A percentile compares a stretch with the other conserved stretches of the same genome.
These are phyloP conservation scores for Verticillium albo-atrum DNA, from an alignment of 2,329 filamentous ascomycete genomes.

Conservation along the genomic window DNA sequence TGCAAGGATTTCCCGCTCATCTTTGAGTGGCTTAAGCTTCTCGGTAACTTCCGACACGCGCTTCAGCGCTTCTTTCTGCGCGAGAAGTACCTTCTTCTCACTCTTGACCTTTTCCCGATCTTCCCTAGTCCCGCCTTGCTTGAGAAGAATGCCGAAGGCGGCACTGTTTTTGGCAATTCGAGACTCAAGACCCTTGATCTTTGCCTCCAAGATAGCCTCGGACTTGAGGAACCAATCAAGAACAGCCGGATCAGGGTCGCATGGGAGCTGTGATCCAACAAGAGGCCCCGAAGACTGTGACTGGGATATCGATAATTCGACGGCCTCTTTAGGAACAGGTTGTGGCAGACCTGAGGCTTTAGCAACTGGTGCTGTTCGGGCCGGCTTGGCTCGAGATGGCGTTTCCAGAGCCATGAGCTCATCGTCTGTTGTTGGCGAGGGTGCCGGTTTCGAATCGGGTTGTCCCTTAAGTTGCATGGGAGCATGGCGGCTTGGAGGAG, in stretches of 20 bases:
- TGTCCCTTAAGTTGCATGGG: neutral
- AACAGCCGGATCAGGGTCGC: slow-evolving; percentile 1
- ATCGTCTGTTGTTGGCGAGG: slow-evolving; percentile 4
- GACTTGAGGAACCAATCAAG: slow-evolving; percentile 21
- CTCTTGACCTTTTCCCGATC: slow-evolving; percentile 42
- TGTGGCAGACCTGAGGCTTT: neutral
- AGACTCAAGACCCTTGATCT: slow-evolving; percentile 32
- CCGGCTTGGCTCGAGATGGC: slow-evolving; percentile 3
- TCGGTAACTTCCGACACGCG: slow-evolving; percentile 35
- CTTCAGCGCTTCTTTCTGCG: slow-evolving; percentile 40
- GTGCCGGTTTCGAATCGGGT: neutral
- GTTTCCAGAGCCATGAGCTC: slow-evolving; percentile 11
- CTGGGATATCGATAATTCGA: neutral
- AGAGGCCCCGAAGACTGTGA: slow-evolving; percentile 4
- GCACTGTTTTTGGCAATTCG: slow-evolving; percentile 42
- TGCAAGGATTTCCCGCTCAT: slow-evolving; percentile 40
- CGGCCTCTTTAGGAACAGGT: neutral
- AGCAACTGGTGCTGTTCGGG: neutral
- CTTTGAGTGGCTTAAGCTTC: slow-evolving; percentile 34
- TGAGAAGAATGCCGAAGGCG: slow-evolving; percentile 42
- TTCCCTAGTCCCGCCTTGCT: slow-evolving; percentile 39
- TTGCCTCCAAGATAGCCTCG: slow-evolving; percentile 25
- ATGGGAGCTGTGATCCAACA: neutral
- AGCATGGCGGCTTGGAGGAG: slow-evolving; percentile 31
- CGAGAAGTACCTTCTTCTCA: slow-evolving; percentile 42